Evolutionary conservation across 306 rosid genomes (phyloP), one percentile per base, ranked within the genome.

Genomic region (Prunus mongolica): DNA sequence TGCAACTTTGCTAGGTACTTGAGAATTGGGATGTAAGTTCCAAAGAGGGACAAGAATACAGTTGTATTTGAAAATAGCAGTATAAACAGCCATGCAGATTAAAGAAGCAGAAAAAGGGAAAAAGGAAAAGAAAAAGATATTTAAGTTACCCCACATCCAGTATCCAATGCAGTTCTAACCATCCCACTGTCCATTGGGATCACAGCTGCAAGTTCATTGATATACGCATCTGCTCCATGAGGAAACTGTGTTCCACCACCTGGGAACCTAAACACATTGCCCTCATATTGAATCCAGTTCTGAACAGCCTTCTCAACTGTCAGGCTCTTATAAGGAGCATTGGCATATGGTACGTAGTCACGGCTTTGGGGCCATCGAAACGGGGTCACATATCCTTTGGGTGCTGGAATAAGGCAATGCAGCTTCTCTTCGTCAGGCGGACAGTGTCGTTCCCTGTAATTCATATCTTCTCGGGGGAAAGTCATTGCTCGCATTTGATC

Each of bases 181-280:
- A 85, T 83, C 69, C 97, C 97, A 77, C 73, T 86, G 76, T 89
- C 87, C 57, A 91, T 62, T 0, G 96, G 97, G 65, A 92, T 87
- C 78, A 87, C 92, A 78, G 84, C 73, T 49, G 96, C 97, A 27
- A 92, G 91, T 83, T 90, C 85, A 63, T 86, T 75, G 72, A 92
- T 90, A 78, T 92, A 92, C 41, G 90, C 89, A 85, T 92, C 96
- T 52, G 97, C 96, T 64, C 97, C 97, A 4, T 83, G 82, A 56
- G 96, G 96, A 87, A 92, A 90, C 80, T 90, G 97, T 1, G 97
- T 90, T 73, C 97, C 96, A 49, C 97, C 96, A 80, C 96, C 92
- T 0, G 97, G 96, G 74, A 92, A 92, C 86, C 87, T 88, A 79
- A 92, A 90, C 73, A 92, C 92, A 79, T 84, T 87, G 63, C 97